Evolutionary conservation across 2,329 filamentous ascomycete species (phyloP).

Genomic region (Arthroderma uncinatum): DNA sequence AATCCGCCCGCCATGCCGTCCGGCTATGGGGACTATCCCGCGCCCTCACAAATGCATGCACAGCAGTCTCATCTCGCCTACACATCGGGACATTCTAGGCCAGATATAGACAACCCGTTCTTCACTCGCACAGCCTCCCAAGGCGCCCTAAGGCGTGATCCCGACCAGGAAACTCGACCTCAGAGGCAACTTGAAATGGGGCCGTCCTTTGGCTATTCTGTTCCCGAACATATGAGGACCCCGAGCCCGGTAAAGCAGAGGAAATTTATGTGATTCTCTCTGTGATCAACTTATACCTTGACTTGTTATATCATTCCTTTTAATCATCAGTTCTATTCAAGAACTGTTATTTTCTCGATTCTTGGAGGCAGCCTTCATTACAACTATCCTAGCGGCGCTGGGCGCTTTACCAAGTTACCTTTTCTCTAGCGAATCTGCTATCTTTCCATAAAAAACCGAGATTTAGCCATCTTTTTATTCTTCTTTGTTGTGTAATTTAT

Average conservation of each 20-base stretch:
- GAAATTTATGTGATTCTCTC: slow-evolving; percentile 14
- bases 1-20: slow-evolving; percentile 25
- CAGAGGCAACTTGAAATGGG: slow-evolving; percentile 22
- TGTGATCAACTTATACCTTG: not conserved
- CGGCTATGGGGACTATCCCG: slow-evolving; percentile 19
- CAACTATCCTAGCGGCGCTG: not conserved
- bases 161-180: slow-evolving; percentile 21
- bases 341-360: not conserved
- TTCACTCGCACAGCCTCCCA: slow-evolving; percentile 11
- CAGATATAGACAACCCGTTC: slow-evolving; percentile 10
- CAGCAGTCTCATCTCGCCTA: slow-evolving; percentile 22
- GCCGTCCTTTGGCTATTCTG: slow-evolving; percentile 23
- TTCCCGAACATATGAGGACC: slow-evolving; percentile 26
- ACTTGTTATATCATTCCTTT: not conserved
- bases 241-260: slow-evolving; percentile 28
- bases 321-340: not conserved
- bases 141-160: not conserved
- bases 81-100: slow-evolving; percentile 19
- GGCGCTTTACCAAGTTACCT: not conserved
- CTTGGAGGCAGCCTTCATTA: too few species aligned
- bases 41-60: slow-evolving; percentile 14
- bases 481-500: not conserved
- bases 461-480: not conserved
- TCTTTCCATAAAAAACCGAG: not conserved
- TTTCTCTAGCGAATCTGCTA: not conserved